Conservation (phyloP, 305 asterid species). For the Stenogyne calaminthoides region DNA sequence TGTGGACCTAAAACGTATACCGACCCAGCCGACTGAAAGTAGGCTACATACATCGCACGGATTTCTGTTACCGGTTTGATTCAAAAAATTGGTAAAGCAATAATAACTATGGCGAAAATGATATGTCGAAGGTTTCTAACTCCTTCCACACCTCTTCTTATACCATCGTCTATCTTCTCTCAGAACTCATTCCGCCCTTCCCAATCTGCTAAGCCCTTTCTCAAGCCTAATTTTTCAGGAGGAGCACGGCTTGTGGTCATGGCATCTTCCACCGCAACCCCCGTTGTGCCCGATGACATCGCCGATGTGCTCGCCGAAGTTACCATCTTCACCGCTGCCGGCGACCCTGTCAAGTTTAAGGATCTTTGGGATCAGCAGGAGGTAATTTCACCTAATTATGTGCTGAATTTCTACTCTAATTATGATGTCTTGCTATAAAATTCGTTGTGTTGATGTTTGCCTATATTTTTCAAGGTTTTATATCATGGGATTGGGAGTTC, state of each 20-base stretch:
- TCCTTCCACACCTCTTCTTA: slow-evolving; percentile 21
- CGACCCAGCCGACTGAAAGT: no score
- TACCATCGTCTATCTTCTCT: slow-evolving; percentile 26
- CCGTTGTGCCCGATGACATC: slow-evolving; percentile 48
- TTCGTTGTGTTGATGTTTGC: background rate
- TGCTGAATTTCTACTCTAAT: background rate
- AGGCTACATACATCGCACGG: no score
- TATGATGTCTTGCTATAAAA: background rate
- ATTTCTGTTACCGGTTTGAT: no score
- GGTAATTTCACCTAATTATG: slow-evolving; percentile 37
- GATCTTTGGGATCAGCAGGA: slow-evolving; percentile 81
- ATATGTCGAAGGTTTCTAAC: slow-evolving; percentile 31
- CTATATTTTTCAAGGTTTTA: background rate
- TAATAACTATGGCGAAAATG: slow-evolving; percentile 39
- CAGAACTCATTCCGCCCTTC: slow-evolving; percentile 24
- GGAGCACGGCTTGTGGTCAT: slow-evolving; percentile 30
- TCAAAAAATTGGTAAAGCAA: no score
- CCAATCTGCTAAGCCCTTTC: slow-evolving; percentile 29
- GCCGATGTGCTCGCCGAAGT: slow-evolving; percentile 60
- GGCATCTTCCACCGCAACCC: slow-evolving; percentile 40
- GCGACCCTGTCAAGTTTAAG: slow-evolving; percentile 64
- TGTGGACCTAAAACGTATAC: no score
- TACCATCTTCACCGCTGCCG: slow-evolving; percentile 65
- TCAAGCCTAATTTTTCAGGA: slow-evolving; percentile 14
- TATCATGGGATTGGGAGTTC: background rate